Percentiles rank a stretch among this genome's conserved stretches.
Evolutionary conservation across 805 yeast species (phyloP).

Genomic region (Vanderwaltozyma verrucispora): DNA sequence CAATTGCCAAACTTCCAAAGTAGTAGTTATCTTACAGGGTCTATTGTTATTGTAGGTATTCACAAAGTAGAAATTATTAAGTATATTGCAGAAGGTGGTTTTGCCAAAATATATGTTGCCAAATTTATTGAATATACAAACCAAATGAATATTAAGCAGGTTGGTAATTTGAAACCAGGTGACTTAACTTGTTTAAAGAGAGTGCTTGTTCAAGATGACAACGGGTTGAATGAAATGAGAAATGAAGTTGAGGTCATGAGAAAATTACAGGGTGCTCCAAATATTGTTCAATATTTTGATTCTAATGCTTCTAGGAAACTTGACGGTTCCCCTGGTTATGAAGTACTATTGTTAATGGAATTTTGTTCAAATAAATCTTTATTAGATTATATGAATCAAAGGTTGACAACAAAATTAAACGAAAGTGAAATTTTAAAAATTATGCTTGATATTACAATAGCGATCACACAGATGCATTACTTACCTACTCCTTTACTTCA

Average conservation of each 20-base stretch:
- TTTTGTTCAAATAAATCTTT: constrained; percentile 80
- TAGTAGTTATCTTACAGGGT: constrained; percentile 32
- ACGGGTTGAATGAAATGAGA: constrained; percentile 52
- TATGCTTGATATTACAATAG: constrained; percentile 71
- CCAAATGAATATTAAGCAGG: constrained; percentile 10
- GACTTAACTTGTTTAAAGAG: constrained; percentile 60
- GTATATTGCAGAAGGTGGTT: constrained; percentile 66
- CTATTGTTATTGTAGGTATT: constrained; percentile 49
- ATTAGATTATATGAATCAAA: constrained; percentile 82
- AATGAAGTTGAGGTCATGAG: constrained; percentile 77
- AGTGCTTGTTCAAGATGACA: constrained; percentile 62
- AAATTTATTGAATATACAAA: constrained; percentile 30
- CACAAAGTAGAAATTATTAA: constrained; percentile 44
- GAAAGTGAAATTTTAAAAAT: constrained; percentile 74
- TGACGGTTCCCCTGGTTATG: constrained; percentile 45
- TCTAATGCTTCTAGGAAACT: constrained; percentile 56
- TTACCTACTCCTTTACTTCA: constrained; percentile 62
- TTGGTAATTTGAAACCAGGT: constrained; percentile 30
- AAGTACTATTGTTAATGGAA: constrained; percentile 88
- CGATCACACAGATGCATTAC: constrained; percentile 78
- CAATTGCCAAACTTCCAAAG: not conserved
- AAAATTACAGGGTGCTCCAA: constrained; percentile 41
- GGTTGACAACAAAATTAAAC: constrained; percentile 65
- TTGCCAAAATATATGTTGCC: constrained; percentile 70
- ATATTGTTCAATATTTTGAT: constrained; percentile 61